Evolutionary conservation across 2,329 filamentous ascomycete genomes (phyloP), one percentile per base, ranked within the genome.

Genomic region (Fusarium torreyae): DNA sequence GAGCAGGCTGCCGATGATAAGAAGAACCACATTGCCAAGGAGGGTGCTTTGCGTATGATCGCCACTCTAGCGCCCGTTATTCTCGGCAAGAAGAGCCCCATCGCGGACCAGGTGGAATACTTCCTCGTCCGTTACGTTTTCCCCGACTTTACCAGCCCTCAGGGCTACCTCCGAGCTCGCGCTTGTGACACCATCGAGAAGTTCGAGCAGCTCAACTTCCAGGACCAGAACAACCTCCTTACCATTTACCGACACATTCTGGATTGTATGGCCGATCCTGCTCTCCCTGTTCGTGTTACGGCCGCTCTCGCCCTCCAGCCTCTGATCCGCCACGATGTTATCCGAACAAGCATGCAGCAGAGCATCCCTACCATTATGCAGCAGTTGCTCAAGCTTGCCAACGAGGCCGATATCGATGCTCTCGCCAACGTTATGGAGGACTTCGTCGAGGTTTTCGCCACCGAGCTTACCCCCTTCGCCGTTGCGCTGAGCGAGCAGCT

Each of bases 351-450:
- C 81, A 98, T 99, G 96, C 94, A 98, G 81, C 90, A 94, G 76
- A 98, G 94, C 79, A 99, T 99, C 71, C 94, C 96, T 17, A 97
- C 97, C 76, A 98, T 99, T 76, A 99, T 99, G 96, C 97, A 98
- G 82, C 95, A 99, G 81, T 87, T 99, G 15, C 86, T 99, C 56
- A 98, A 98, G 83, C 85, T 99, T 59, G 95, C 96, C 28, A 99
- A 99, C 77, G 96, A 99, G 81, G 96, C 97, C 61, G 96, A 99
- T 77, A 95, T 99, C 48, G 96, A 99, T 80, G 94, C 96, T 7
- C 86, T 99, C 40, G 95, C 96, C 22, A 98, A 98, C 76, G 96
- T 99, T 39, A 99, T 99, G 96, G 96, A 99, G 81, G 96, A 99
- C 77, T 99, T 99, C 77, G 96, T 99, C 45, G 96, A 99, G 80